These are phyloP conservation scores for Lentinula edodes DNA, from an alignment of 768 basidiomycete species.

Conservation along the genomic window DNA sequence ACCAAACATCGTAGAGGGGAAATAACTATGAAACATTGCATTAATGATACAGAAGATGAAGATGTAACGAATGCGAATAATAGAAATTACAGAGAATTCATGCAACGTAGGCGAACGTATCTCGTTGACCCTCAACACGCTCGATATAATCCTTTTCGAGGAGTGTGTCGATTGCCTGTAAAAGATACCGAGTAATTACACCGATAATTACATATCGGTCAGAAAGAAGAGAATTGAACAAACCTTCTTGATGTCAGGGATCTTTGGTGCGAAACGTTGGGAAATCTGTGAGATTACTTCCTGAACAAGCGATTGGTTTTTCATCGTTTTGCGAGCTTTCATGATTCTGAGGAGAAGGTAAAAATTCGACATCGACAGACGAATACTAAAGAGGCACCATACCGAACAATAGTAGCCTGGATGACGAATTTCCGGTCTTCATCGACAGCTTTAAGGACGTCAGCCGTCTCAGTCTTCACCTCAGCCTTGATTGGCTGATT, in stretches of 20 bases:
- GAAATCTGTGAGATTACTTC: conserved; percentile 90
- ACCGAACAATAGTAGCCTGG: conserved; percentile 90
- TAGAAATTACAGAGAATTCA: conserved; percentile 12
- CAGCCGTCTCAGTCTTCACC: conserved; percentile 82
- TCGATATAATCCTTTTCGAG: conserved; percentile 98
- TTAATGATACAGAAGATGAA: conserved; percentile 8
- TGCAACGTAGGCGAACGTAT: conserved; percentile 48
- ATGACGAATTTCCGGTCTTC: conserved; percentile 97
- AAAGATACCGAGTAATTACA: neutral
- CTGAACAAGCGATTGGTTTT: conserved; percentile 84
- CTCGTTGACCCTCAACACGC: conserved; percentile 82
- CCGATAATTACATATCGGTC: neutral
- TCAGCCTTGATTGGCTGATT: conserved; percentile 94
- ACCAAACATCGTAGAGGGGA: neutral
- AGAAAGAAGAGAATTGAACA: conserved; percentile 5
- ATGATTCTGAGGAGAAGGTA: conserved; percentile 57
- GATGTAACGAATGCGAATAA: conserved; percentile 14
- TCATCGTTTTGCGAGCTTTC: conserved; percentile 95
- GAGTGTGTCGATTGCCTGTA: conserved; percentile 84
- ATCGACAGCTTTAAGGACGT: conserved; percentile 91
- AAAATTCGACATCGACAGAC: neutral
- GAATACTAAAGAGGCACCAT: conserved; percentile 13
- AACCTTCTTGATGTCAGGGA: conserved; percentile 96
- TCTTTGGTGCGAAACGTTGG: conserved; percentile 85
- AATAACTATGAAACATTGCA: neutral